Conservation (phyloP, 352 stramenopile species). For the Pythium sukuiense region DNA sequence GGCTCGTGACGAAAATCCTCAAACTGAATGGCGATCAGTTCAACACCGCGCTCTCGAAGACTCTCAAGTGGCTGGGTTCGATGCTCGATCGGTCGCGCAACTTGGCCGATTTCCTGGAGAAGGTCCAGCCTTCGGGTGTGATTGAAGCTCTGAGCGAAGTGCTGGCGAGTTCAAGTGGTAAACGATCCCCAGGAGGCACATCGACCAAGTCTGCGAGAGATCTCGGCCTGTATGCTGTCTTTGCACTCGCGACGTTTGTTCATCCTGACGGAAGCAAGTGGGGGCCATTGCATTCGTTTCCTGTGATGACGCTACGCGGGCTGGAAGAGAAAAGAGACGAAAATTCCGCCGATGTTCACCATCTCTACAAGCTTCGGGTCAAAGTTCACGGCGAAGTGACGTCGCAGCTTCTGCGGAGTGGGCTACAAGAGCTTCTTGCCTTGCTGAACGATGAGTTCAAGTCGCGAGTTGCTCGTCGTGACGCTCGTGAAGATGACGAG, state of each 20-base stretch:
- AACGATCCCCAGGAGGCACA: constrained; percentile 50
- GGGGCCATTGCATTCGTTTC: constrained; percentile 54
- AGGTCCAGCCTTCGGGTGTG: constrained; percentile 54
- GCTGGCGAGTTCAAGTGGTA: constrained; percentile 42
- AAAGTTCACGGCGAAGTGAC: constrained; percentile 77
- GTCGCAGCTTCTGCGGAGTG: constrained; percentile 48
- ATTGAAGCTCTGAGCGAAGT: constrained; percentile 68
- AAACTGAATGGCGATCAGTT: constrained; percentile 33
- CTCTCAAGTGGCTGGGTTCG: constrained; percentile 76
- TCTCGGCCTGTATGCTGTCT: constrained; percentile 55
- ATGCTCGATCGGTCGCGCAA: constrained; percentile 68
- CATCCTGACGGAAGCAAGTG: constrained; percentile 66
- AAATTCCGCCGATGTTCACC: constrained; percentile 35
- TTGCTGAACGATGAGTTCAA: constrained; percentile 54
- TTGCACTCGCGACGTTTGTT: constrained; percentile 68
- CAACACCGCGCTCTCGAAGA: constrained; percentile 44
- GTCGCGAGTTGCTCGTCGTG: constrained; percentile 18
- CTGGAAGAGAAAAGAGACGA: constrained; percentile 16
- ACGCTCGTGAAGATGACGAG: constrained; percentile 33
- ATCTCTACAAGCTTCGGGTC: constrained; percentile 58
- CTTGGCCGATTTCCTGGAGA: constrained; percentile 53
- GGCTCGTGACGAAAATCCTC: constrained; percentile 43
- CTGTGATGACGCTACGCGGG: constrained; percentile 41
- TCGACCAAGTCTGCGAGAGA: constrained; percentile 46
- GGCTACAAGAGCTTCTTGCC: constrained; percentile 45